These are phyloP conservation scores for Rhizophora mangle DNA, from an alignment of 345 rosid species.

Conservation along the genomic window DNA sequence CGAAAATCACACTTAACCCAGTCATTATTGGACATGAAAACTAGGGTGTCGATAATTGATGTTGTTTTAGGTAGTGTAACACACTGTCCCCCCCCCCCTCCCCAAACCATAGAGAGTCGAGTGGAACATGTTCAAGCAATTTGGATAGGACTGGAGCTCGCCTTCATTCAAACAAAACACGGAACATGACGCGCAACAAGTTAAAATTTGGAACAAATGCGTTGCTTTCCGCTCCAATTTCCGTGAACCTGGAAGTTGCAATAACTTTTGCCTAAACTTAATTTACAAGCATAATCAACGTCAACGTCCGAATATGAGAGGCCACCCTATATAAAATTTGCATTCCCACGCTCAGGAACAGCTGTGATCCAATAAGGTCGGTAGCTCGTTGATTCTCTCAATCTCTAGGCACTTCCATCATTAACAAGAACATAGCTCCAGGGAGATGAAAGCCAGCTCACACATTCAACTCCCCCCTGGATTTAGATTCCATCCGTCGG, in stretches of 20 bases:
- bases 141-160: too few relatives aligned
- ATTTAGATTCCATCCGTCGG: slow-evolving; percentile 49
- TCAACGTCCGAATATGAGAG: neutral
- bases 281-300: slow-evolving; percentile 8
- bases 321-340: slow-evolving; percentile 24
- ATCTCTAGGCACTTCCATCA: slow-evolving; percentile 4
- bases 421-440: slow-evolving; percentile 17
- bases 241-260: slow-evolving; percentile 5
- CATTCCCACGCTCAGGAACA: slow-evolving; percentile 7
- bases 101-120: too few relatives aligned
- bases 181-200: neutral
- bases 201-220: slow-evolving; percentile 6
- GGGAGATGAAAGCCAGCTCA: slow-evolving; percentile 26
- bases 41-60: too few relatives aligned
- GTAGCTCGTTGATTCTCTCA: slow-evolving; percentile 1
- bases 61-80: too few relatives aligned
- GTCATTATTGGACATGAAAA: too few relatives aligned
- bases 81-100: too few relatives aligned
- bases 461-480: slow-evolving; percentile 44
- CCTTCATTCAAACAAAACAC: too few relatives aligned
- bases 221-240: slow-evolving; percentile 20
- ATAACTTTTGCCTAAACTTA: neutral
- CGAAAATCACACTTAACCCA: too few relatives aligned
- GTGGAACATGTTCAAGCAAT: too few relatives aligned
- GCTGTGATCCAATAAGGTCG: slow-evolving; percentile 20